Evolutionary conservation across 2,329 filamentous ascomycete genomes (phyloP).

Genomic region (Aspergillus sp.): DNA sequence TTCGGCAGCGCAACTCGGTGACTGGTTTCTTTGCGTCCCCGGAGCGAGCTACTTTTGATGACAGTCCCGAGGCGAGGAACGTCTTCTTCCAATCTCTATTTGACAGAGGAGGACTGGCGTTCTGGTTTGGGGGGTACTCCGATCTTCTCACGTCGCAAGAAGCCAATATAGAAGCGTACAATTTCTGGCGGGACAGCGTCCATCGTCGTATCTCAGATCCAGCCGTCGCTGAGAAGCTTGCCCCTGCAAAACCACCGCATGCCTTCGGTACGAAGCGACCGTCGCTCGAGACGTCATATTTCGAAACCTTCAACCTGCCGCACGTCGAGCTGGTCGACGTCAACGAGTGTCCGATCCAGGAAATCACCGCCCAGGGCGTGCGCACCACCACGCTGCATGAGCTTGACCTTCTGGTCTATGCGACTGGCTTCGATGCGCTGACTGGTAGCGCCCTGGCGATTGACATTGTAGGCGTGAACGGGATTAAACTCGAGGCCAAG

Average conservation of each 20-base stretch:
- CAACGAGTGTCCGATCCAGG: neutral
- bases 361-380: neutral
- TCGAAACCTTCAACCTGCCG: neutral
- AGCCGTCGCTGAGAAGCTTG: neutral
- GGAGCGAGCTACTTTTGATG: neutral
- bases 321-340: neutral
- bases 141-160: neutral
- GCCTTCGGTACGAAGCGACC: neutral
- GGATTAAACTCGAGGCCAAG: constrained; percentile 31
- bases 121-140: neutral
- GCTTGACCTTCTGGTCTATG: neutral
- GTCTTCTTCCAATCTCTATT: neutral
- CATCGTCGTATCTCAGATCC: neutral
- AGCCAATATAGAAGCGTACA: neutral
- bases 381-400: neutral
- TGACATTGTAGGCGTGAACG: neutral
- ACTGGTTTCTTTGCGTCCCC: neutral
- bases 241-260: neutral
- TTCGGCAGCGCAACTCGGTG: neutral
- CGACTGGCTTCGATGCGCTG: neutral
- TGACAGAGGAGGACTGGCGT: neutral
- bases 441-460: neutral
- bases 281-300: neutral
- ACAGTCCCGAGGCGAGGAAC: neutral
- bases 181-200: neutral